Base-by-base conservation (phyloP, 768 basidiomycete species). In the Termitomyces sp. region DNA sequence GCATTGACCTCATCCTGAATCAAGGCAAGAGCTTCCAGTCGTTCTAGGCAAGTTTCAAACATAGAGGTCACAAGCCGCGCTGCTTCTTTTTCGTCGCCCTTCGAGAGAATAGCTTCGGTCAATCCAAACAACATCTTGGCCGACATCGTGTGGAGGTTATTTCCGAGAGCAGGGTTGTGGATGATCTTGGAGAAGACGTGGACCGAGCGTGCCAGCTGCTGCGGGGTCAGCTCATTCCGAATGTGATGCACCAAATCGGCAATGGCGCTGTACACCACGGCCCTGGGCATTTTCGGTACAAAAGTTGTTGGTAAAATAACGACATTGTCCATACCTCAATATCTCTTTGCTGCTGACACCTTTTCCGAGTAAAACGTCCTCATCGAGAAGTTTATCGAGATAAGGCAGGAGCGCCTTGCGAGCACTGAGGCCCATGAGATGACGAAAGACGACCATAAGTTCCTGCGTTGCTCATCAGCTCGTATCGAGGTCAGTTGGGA, bases 191-290 rank as follows among this genome's bases (percentile, higher is more conserved):
- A 90, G 68, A 91, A 97, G 53, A 91, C 83, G 63, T 89, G 84
- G 26, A 94, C 84, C 55, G 96, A 83, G 17, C 83, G 82, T 4
- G 83, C 77, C 19, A 98, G 75, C 64, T 96, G 94, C 9, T 80
- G 70, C 5, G 87, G 76, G 2, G 84, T 83, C 40, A 98, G 81
- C 19, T 98, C 94, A 45, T 75, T 78, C 50, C 93, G 88, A 56
- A 95, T 80, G 66, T 97, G 93, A 66, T 98, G 94, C 54, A 97
- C 86, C 11, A 98, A 80, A 70, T 99, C 97, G 33, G 94, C 94
- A 6, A 96, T 83, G 47, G 91, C 88, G 57, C 86, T 87, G 71
- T 94, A 95, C 3, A 91, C 89, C 41, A 85, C 80, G 1, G 89
- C 83, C 53, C 91, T 90, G 64, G 15, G 26, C 17, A 59, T 60